These are phyloP conservation scores for Podila epicladia DNA, from an alignment of 192 early-diverging fungal genomes.

Conservation along the genomic window DNA sequence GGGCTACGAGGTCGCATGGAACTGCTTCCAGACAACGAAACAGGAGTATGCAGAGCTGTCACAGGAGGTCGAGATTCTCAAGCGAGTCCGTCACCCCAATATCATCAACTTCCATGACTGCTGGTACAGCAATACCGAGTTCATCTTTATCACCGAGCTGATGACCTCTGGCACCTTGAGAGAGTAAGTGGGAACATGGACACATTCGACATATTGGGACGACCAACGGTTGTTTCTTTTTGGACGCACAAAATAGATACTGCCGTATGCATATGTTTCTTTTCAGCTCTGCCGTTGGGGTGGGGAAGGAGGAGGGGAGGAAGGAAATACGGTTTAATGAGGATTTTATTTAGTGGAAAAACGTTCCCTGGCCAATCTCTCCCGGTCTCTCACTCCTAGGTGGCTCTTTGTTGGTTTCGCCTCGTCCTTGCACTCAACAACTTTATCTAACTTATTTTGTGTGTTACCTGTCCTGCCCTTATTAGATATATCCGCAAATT, in stretches of 20 bases:
- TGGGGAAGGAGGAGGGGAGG: no score
- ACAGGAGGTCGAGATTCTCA: constrained; percentile 82
- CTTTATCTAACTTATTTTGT: constrained; percentile 8
- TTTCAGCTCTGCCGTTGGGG: no score
- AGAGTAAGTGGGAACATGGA: constrained; percentile 58
- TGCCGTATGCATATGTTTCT: no score
- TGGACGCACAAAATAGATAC: no score
- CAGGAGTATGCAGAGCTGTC: constrained; percentile 76
- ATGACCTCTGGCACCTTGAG: constrained; percentile 87
- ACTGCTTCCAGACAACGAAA: constrained; percentile 80
- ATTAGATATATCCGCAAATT: constrained; percentile 75
- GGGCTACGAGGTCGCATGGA: constrained; percentile 93
- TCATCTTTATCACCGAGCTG: constrained; percentile 85
- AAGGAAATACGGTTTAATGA: no score
- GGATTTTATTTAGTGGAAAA: no score
- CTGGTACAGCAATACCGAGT: constrained; percentile 78
- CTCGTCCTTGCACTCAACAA: not conserved
- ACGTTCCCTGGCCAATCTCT: not conserved
- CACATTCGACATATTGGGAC: no score
- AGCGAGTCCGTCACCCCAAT: constrained; percentile 82
- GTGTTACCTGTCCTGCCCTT: not conserved
- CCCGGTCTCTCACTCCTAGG: not conserved
- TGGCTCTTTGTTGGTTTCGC: not conserved
- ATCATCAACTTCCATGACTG: constrained; percentile 84
- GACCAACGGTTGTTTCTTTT: no score